phyloP scores from a whole-genome alignment of 371 early-diverging fungal genomes.

The Rhizomucor pusillus region DNA sequence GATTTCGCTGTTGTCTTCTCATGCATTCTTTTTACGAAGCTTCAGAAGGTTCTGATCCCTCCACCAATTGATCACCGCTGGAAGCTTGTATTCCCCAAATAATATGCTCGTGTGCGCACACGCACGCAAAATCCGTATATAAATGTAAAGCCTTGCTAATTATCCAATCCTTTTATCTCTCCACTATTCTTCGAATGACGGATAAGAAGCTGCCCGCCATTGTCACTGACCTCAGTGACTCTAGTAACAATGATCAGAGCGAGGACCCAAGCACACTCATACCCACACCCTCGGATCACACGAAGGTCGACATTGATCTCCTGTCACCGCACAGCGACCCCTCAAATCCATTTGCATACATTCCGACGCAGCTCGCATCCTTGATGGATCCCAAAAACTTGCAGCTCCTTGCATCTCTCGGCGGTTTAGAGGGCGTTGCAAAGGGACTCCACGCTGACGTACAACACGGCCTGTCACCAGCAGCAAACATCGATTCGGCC shows the following conservation, averaged over 20 bases:
- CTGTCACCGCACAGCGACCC: slow-evolving; percentile 39
- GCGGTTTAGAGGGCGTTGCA: slow-evolving; percentile 52
- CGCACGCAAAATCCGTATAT: neutral
- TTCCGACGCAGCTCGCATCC: slow-evolving; percentile 42
- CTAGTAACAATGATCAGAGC: neutral
- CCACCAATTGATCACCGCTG: neutral
- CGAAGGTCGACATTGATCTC: slow-evolving; percentile 8
- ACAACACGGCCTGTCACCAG: slow-evolving; percentile 39
- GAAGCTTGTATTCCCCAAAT: neutral
- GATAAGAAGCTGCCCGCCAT: slow-evolving; percentile 7
- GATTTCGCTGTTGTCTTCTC: neutral
- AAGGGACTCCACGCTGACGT: slow-evolving; percentile 55
- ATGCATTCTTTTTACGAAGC: neutral
- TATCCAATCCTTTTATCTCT: slow-evolving; percentile 1
- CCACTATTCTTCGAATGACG: no score
- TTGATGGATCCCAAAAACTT: slow-evolving; percentile 61
- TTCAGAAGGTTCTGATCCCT: slow-evolving; percentile 7
- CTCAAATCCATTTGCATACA: slow-evolving; percentile 53
- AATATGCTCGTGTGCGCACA: neutral
- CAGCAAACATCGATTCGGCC: slow-evolving; percentile 18
- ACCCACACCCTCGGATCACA: slow-evolving; percentile 7
- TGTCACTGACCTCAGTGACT: slow-evolving; percentile 8
- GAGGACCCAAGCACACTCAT: neutral
- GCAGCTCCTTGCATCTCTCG: slow-evolving; percentile 38
- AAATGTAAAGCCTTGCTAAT: no score